phyloP scores from a whole-genome alignment of 2,329 filamentous ascomycete genomes.

The Fusarium protoensiforme region DNA sequence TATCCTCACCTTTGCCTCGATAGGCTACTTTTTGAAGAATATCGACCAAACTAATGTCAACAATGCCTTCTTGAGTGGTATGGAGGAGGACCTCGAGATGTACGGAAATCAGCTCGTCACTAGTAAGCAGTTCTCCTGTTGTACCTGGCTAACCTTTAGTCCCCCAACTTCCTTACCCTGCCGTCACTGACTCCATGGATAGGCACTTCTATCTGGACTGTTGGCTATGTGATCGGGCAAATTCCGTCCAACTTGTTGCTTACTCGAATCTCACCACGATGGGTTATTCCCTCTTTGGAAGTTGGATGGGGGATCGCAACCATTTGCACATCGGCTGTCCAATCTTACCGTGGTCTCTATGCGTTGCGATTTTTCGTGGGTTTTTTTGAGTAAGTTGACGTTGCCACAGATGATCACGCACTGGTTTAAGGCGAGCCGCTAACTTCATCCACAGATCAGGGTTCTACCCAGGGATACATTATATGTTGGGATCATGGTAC shows the following conservation, averaged over 20 bases:
- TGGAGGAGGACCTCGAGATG: conserved; percentile 31
- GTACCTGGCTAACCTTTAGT: no score
- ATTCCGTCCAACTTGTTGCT: conserved; percentile 27
- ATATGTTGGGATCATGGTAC: conserved; percentile 32
- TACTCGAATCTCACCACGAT: conserved; percentile 26
- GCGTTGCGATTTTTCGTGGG: conserved; percentile 23
- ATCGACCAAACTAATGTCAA: conserved; percentile 54
- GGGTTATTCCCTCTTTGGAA: conserved; percentile 31
- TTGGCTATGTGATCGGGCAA: conserved; percentile 31
- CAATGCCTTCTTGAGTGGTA: conserved; percentile 47
- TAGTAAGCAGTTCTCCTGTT: conserved; percentile 5
- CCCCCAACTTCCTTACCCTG: neutral
- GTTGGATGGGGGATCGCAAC: conserved; percentile 30
- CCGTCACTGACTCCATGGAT: neutral
- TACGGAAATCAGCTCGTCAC: conserved; percentile 29
- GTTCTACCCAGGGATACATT: conserved; percentile 31
- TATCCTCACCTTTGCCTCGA: conserved; percentile 47
- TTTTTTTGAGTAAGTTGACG: conserved; percentile 28
- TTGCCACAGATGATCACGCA: neutral
- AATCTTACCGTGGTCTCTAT: conserved; percentile 22
- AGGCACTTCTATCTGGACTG: conserved; percentile 30
- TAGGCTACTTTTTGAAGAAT: conserved; percentile 48
- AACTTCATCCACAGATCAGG: conserved; percentile 16
- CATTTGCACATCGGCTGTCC: conserved; percentile 21
- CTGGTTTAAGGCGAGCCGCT: neutral